Base-by-base conservation (phyloP, 106 monocot species). In the Dendrobium huoshanense region DNA sequence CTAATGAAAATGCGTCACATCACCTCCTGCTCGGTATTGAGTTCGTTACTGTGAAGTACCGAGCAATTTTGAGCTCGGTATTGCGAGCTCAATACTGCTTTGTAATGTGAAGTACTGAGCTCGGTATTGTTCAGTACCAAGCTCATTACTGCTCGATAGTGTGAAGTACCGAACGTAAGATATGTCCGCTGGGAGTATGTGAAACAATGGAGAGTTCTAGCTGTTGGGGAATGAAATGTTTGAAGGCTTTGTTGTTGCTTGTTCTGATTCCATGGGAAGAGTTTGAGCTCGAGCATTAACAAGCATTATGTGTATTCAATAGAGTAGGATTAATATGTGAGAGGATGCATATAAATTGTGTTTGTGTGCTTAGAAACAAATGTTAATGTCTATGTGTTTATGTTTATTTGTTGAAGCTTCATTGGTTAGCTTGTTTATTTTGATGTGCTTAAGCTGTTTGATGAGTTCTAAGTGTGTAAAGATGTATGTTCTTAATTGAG, bases 211-310 rank as follows among this genome's bases (percentile, higher is more conserved):
- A 73, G 41, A 51, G 45, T 31, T 67, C 25, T 54, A 80, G 16
- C 5, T 67, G 72, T 41, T 91, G 89, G 89, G 88, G 89, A 13
- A 8, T 84, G 20, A 83, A 77, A 54, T 93, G 90, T 67, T 64
- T 99, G 73, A 72, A 88, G 72, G 81, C 87, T 42, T 85, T 99
- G 77, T 29, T 91, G 7, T 51, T 61, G 70, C 83, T 3, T 95
- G 99, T 67, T 88, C 86, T 5, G 95, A 99, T 86, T 77, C 54
- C 5, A 78, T 85, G 42, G 88, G 87, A 67, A 84, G 79, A 31
- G 85, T 93, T 70, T 80, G 99, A 45, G 92, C 95, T 83, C 84
- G 95, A 72, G 99, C 99, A 25, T 78, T 99, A 78, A 88, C 77
- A 18, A 99, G 91, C 72, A 41, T 88, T 37, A 37, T 37, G 37